Evolutionary conservation across 495 filamentous ascomycete species (phyloP).

Genomic region (Xylaria intraflava): DNA sequence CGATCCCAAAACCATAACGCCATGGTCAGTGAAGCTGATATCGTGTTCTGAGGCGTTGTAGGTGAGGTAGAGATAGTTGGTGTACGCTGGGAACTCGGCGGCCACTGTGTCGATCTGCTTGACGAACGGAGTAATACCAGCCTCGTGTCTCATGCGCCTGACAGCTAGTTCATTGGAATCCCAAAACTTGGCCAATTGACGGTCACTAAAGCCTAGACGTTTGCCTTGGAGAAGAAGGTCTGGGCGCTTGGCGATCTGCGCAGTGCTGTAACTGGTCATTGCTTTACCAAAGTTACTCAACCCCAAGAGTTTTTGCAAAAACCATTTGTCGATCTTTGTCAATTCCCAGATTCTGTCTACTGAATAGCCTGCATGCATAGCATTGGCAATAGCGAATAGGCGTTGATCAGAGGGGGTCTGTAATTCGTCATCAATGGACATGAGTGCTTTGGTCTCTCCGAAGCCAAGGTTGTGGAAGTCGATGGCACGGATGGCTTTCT

Average conservation of each 20-base stretch:
- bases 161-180: conserved; percentile 87
- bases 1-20: conserved; percentile 92
- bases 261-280: conserved; percentile 65
- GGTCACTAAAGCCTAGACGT: conserved; percentile 88
- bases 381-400: conserved; percentile 94
- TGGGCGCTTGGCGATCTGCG: conserved; percentile 48
- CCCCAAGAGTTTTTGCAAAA: conserved; percentile 81
- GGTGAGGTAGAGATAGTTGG: conserved; percentile 95
- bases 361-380: conserved; percentile 87
- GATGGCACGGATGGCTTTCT: conserved; percentile 92
- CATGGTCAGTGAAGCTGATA: conserved; percentile 75
- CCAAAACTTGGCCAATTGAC: conserved; percentile 89
- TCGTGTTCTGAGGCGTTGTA: conserved; percentile 91
- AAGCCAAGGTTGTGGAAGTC: conserved; percentile 95
- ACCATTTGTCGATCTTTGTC: conserved; percentile 98
- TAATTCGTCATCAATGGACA: conserved; percentile 92
- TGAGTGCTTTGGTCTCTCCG: conserved; percentile 81
- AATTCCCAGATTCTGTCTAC: conserved; percentile 97
- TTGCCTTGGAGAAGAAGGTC: conserved; percentile 73
- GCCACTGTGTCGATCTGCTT: conserved; percentile 99
- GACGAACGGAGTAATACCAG: conserved; percentile 78
- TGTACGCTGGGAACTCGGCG: conserved; percentile 89
- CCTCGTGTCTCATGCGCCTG: conserved; percentile 70
- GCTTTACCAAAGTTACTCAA: conserved; percentile 79
- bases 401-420: conserved; percentile 97